Evolutionary conservation across 805 yeast genomes (phyloP), one percentile per base, ranked within the genome.

Genomic region (Tetrapisispora arboricola): DNA sequence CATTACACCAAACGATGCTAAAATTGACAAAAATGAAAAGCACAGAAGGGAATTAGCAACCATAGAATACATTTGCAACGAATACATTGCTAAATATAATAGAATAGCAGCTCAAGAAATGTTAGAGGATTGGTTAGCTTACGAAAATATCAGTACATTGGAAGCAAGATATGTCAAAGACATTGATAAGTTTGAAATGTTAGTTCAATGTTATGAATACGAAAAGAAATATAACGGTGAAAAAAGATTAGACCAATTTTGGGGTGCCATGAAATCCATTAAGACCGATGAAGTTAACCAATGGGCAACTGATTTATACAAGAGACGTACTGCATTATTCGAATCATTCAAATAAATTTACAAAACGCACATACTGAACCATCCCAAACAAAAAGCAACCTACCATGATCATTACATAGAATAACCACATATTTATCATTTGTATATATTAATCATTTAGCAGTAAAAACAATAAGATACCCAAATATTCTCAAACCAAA

Each of bases 101-200:
- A 61, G 63, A 9, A 50, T 46, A 15, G 84, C 81, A 28, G 79
- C 92, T 11, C 49, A 63, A 26, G 87, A 83, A 49, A 68, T 90
- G 39, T 58, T 70, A 44, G 79, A 78, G 30, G 71, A 78, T 46
- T 90, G 96, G 95, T 64, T 79, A 42, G 95, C 86, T 58, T 90
- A 90, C 63, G 98, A 90, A 65, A 78, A 81, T 54, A 81, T 84
- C 50, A 70, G 85, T 49, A 75, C 80, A 32, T 59, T 75, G 20
- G 97, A 90, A 61, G 95, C 96, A 11, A 70, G 79, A 41, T 84
- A 85, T 50, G 96, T 90, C 48, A 90, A 90, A 65, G 96, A 90
- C 61, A 77, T 92, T 45, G 97, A 90, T 63, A 90, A 90, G 68
- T 83, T 75, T 56, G 96, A 87, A 63, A 75, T 87, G 75, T 68